A percentile compares a stretch with the other conserved stretches of the same genome.
phyloP scores from a whole-genome alignment of 2,329 filamentous ascomycete species.

The Didymella sp. region DNA sequence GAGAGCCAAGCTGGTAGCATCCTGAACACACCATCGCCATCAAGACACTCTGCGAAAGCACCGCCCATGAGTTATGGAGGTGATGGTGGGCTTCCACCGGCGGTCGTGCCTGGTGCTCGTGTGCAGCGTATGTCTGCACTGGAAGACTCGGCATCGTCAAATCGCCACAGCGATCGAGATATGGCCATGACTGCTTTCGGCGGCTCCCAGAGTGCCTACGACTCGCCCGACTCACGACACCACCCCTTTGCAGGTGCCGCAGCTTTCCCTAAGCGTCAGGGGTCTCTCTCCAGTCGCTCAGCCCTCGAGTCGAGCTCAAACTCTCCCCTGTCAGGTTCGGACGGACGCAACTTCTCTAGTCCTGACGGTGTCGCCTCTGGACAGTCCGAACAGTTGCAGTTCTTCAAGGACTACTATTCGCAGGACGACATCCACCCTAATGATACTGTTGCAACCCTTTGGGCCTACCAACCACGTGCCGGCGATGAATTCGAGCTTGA shows the following conservation, averaged over 20 bases:
- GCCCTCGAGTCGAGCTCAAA: constrained; percentile 71
- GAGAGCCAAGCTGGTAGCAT: constrained; percentile 73
- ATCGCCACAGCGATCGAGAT: constrained; percentile 52
- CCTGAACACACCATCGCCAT: constrained; percentile 88
- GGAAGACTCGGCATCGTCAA: constrained; percentile 70
- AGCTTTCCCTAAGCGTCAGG: constrained; percentile 70
- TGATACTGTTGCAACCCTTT: constrained; percentile 88
- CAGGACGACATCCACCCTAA: constrained; percentile 93
- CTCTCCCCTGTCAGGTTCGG: constrained; percentile 67
- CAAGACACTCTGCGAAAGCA: constrained; percentile 40
- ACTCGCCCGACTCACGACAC: constrained; percentile 73
- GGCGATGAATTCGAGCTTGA: constrained; percentile 92
- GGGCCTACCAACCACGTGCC: constrained; percentile 95
- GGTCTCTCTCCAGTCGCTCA: constrained; percentile 88
- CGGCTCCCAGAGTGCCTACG: constrained; percentile 46
- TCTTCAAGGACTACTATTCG: constrained; percentile 99
- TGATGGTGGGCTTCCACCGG: constrained; percentile 46
- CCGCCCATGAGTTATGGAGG: constrained; percentile 53
- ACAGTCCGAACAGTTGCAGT: constrained; percentile 92
- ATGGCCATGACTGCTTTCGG: constrained; percentile 33
- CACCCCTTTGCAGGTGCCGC: constrained; percentile 48
- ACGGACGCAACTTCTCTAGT: constrained; percentile 76
- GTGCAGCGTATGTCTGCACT: constrained; percentile 96
- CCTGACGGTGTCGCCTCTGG: constrained; percentile 83
- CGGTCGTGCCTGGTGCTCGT: constrained; percentile 79